These are phyloP conservation scores for Maudiozyma pseudohumilis DNA, from an alignment of 805 yeast species.

Conservation along the genomic window DNA sequence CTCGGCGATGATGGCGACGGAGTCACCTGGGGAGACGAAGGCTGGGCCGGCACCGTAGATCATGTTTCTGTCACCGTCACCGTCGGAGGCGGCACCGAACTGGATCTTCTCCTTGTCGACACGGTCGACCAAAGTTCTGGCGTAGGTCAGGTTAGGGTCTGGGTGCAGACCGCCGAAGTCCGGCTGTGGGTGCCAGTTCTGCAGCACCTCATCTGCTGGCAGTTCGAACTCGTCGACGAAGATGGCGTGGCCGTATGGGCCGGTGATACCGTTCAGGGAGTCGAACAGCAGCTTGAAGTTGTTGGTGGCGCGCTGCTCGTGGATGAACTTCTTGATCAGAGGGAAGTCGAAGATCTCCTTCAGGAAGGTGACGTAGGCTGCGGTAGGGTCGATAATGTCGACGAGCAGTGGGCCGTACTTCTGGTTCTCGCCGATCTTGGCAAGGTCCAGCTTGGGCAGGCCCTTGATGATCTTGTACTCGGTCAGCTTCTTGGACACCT, in stretches of 20 bases:
- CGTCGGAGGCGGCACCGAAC: conserved; percentile 98
- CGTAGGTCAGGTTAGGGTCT: conserved; percentile 94
- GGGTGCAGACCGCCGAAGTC: conserved; percentile 98
- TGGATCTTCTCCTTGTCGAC: conserved; percentile 79
- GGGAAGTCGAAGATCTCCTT: conserved; percentile 82
- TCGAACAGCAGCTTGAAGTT: conserved; percentile 75
- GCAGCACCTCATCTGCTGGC: conserved; percentile 52
- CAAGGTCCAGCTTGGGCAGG: conserved; percentile 56
- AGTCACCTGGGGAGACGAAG: conserved; percentile 96
- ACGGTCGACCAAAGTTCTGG: conserved; percentile 69
- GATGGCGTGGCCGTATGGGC: conserved; percentile 84
- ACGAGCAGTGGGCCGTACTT: conserved; percentile 53
- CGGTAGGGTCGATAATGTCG: conserved; percentile 75
- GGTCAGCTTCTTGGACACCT: conserved; percentile 47
- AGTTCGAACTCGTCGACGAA: conserved; percentile 80
- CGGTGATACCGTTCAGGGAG: conserved; percentile 90
- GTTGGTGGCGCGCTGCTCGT: conserved; percentile 35
- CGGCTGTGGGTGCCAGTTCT: conserved; percentile 68
- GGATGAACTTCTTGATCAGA: conserved; percentile 63
- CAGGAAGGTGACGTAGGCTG: conserved; percentile 67
- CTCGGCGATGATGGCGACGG: conserved; percentile 95
- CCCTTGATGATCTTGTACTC: conserved; percentile 50
- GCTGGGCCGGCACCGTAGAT: conserved; percentile 83
- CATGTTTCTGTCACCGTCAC: conserved; percentile 99
- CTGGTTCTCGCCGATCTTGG: conserved; percentile 40